A percentile compares a stretch with the other conserved stretches of the same genome.
These are phyloP conservation scores for Ophiocordyceps camponoti-floridani DNA, from an alignment of 2,329 filamentous ascomycete species.

Conservation along the genomic window DNA sequence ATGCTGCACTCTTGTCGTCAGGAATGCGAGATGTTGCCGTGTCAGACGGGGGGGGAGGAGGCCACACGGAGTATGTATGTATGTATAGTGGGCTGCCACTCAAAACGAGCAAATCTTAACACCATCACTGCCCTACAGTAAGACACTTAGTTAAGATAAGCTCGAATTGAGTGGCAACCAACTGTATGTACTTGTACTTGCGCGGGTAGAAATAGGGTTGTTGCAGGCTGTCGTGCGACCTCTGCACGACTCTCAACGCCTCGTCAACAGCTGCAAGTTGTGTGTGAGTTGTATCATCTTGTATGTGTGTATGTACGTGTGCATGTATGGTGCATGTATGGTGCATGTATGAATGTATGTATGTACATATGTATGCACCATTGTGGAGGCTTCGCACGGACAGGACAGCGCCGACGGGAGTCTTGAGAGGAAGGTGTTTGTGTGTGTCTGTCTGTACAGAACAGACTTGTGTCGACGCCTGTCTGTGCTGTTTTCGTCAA, in stretches of 20 bases:
- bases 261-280: not conserved
- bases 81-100: too few relatives aligned
- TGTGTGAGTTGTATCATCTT: not conserved
- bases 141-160: too few relatives aligned
- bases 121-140: too few relatives aligned
- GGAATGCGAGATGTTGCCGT: constrained; percentile 1
- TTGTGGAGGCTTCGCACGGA: too few relatives aligned
- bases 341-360: not conserved
- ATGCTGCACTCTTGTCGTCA: not conserved
- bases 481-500: too few relatives aligned
- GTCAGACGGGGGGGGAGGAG: not conserved
- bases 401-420: too few relatives aligned
- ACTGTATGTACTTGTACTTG: not conserved
- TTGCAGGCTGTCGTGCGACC: constrained; percentile 1
- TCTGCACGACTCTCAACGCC: not conserved
- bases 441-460: too few relatives aligned
- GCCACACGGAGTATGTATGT: not conserved
- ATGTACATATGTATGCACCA: not conserved
- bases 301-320: not conserved
- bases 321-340: not conserved
- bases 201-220: constrained; percentile 1
- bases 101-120: too few relatives aligned
- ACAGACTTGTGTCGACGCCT: too few relatives aligned
- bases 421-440: too few relatives aligned
- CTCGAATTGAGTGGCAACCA: too few relatives aligned